These are phyloP conservation scores for Collybia sordida DNA, from an alignment of 768 basidiomycete species.

Conservation along the genomic window DNA sequence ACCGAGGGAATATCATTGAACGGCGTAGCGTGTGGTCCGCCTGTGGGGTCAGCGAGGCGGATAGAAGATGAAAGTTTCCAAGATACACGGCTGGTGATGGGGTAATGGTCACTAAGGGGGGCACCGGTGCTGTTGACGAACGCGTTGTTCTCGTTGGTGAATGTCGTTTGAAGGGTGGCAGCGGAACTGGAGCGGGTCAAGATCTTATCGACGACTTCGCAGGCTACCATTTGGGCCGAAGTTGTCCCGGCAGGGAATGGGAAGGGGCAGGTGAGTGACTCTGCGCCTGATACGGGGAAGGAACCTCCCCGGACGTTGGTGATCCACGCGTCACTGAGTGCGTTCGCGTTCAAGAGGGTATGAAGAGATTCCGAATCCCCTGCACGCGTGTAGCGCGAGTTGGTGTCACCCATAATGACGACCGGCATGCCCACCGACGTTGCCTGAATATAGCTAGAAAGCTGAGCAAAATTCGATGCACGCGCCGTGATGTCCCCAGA, in stretches of 20 bases:
- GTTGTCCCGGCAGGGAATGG: constrained; percentile 29
- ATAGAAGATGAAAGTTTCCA: constrained; percentile 30
- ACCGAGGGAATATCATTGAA: constrained; percentile 30
- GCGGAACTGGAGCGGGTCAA: constrained; percentile 24
- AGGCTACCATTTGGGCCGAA: constrained; percentile 24
- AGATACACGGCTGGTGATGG: constrained; percentile 23
- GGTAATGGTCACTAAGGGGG: constrained; percentile 36
- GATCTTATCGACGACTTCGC: constrained; percentile 41
- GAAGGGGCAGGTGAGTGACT: constrained; percentile 27
- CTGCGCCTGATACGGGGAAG: constrained; percentile 23
- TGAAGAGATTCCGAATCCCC: constrained; percentile 27
- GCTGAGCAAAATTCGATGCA: constrained; percentile 30
- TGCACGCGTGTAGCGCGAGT: constrained; percentile 31
- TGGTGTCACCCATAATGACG: constrained; percentile 38
- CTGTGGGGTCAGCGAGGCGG: constrained; percentile 29
- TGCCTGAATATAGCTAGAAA: constrained; percentile 23
- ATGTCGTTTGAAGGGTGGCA: constrained; percentile 23
- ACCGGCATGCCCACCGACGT: constrained; percentile 33
- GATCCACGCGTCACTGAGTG: constrained; percentile 31
- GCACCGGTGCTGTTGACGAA: constrained; percentile 28
- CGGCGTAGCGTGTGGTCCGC: constrained; percentile 30
- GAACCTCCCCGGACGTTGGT: constrained; percentile 22
- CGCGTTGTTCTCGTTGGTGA: constrained; percentile 28
- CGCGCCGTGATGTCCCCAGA: constrained; percentile 30
- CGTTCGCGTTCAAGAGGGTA: constrained; percentile 18